phyloP scores from a whole-genome alignment of 2,329 filamentous ascomycete genomes.

The Neofusicoccum laricinum region DNA sequence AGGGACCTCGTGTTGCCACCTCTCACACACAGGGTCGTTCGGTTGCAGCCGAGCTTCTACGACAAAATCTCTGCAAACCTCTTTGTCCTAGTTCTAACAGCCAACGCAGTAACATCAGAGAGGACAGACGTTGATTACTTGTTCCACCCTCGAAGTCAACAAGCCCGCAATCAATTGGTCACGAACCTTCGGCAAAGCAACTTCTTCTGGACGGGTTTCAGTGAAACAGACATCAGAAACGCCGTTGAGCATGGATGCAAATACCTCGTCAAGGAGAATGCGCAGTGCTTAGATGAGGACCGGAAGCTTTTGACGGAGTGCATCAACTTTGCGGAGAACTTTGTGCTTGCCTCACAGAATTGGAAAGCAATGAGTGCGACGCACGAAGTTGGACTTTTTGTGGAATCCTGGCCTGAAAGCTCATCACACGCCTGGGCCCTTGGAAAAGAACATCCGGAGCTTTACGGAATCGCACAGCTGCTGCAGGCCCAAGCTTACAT shows the following conservation, averaged over 20 bases:
- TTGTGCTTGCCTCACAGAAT: conserved; percentile 57
- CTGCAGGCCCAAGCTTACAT: conserved; percentile 56
- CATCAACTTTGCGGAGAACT: conserved; percentile 59
- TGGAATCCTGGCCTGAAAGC: conserved; percentile 64
- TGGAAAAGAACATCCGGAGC: conserved; percentile 44
- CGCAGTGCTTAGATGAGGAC: conserved; percentile 62
- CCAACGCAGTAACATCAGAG: conserved; percentile 87
- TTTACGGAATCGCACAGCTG: conserved; percentile 58
- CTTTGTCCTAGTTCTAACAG: conserved; percentile 78
- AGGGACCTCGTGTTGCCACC: conserved; percentile 64
- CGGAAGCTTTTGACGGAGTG: conserved; percentile 59
- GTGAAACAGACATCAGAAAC: conserved; percentile 58
- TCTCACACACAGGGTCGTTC: conserved; percentile 67
- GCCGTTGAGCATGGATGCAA: conserved; percentile 64
- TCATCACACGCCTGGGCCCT: conserved; percentile 67
- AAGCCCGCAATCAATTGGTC: conserved; percentile 65
- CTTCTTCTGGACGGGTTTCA: conserved; percentile 82
- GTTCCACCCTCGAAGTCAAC: conserved; percentile 73
- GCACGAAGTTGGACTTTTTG: conserved; percentile 75
- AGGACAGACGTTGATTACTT: conserved; percentile 82
- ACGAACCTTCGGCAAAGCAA: conserved; percentile 78
- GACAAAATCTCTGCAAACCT: conserved; percentile 81
- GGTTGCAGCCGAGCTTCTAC: conserved; percentile 77
- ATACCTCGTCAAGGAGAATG: conserved; percentile 64
- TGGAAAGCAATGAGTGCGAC: conserved; percentile 66